These are phyloP conservation scores for Solanum microdontum DNA, from an alignment of 257 asterid genomes.

Conservation along the genomic window DNA sequence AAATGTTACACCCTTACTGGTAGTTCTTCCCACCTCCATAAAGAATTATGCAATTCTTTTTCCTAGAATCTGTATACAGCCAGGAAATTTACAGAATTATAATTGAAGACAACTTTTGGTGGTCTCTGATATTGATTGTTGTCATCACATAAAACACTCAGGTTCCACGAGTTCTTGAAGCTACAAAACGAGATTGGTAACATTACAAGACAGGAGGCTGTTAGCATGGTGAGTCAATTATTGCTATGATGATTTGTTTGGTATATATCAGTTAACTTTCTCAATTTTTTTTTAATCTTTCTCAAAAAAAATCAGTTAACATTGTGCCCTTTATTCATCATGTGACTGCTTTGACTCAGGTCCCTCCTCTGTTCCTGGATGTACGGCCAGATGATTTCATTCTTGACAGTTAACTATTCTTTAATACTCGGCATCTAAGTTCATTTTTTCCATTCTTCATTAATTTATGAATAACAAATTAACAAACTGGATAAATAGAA, in stretches of 20 bases:
- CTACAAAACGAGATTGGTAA: conserved; percentile 94
- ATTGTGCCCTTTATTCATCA: not conserved
- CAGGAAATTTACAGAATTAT: not conserved
- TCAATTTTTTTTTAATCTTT: not conserved
- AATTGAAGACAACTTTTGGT: not conserved
- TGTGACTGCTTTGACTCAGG: conserved; percentile 40
- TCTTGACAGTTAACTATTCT: conserved; percentile 83
- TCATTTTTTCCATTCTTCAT: not conserved
- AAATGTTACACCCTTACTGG: not conserved
- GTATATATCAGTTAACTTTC: not conserved
- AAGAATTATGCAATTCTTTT: not conserved
- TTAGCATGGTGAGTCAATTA: conserved; percentile 77
- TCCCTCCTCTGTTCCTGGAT: conserved; percentile 97
- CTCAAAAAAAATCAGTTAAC: not conserved
- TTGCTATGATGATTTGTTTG: conserved; percentile 7
- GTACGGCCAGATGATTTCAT: conserved; percentile 83
- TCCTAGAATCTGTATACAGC: not conserved
- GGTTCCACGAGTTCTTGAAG: conserved; percentile 93
- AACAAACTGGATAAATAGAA: not conserved
- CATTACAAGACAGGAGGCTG: conserved; percentile 95
- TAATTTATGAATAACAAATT: not conserved
- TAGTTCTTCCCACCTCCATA: not conserved
- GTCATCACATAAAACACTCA: conserved; percentile 22
- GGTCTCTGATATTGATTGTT: not conserved
- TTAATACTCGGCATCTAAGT: not conserved